Evolutionary conservation across 2,329 filamentous ascomycete species (phyloP).

Genomic region (Aspergillus niger): DNA sequence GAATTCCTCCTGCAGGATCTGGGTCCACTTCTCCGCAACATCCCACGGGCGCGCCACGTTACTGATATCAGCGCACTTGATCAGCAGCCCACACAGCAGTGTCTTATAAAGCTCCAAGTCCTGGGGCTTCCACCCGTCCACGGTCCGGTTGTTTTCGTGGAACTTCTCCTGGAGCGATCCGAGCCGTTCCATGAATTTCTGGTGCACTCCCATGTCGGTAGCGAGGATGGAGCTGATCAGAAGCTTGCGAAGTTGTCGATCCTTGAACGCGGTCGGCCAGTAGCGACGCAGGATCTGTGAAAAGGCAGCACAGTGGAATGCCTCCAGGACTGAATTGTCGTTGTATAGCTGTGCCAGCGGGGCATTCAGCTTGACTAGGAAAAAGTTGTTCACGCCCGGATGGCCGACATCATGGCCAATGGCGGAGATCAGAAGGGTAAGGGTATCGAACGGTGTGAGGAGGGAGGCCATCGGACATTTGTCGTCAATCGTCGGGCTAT

Average conservation of each 20-base stretch:
- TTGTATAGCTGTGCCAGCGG: slow-evolving; percentile 95
- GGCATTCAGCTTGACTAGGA: slow-evolving; percentile 86
- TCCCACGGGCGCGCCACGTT: slow-evolving; percentile 89
- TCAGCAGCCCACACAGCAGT: slow-evolving; percentile 83
- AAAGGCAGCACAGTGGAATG: slow-evolving; percentile 95
- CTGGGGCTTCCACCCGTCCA: slow-evolving; percentile 75
- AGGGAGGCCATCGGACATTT: slow-evolving; percentile 71
- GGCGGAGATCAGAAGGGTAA: slow-evolving; percentile 89
- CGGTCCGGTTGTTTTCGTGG: slow-evolving; percentile 61
- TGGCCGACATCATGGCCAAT: slow-evolving; percentile 98
- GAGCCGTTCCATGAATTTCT: slow-evolving; percentile 91
- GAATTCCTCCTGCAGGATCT: slow-evolving; percentile 93
- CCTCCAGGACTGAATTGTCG: slow-evolving; percentile 92
- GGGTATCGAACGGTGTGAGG: slow-evolving; percentile 81
- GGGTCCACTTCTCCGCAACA: slow-evolving; percentile 84
- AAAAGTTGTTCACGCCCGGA: slow-evolving; percentile 96
- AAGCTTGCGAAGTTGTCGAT: slow-evolving; percentile 76
- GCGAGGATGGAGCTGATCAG: slow-evolving; percentile 98
- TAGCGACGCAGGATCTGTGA: slow-evolving; percentile 91
- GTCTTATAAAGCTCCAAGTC: slow-evolving; percentile 74
- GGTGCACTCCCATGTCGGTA: slow-evolving; percentile 96
- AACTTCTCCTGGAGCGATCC: slow-evolving; percentile 79
- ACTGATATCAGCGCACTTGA: slow-evolving; percentile 98
- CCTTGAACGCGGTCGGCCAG: slow-evolving; percentile 81
- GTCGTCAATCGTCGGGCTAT: slow-evolving; percentile 33